phyloP scores from a whole-genome alignment of 305 asterid genomes.

The Fraxinus latifolia region DNA sequence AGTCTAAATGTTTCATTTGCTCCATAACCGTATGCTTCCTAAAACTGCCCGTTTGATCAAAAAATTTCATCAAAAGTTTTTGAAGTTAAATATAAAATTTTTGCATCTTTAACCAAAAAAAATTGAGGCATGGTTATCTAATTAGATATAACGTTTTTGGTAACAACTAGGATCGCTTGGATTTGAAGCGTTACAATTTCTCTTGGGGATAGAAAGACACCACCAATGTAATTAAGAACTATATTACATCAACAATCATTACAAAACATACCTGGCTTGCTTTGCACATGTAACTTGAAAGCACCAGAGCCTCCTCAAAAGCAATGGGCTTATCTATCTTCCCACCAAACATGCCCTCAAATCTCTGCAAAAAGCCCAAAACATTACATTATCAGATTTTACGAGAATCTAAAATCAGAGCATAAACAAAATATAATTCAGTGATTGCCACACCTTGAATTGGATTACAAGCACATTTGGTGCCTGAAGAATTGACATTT shows the following conservation, averaged over 20 bases:
- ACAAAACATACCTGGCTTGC: constrained; percentile 64
- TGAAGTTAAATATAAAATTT: neutral
- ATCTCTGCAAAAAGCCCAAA: constrained; percentile 55
- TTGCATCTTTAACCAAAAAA: neutral
- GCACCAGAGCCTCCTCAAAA: constrained; percentile 74
- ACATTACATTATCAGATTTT: constrained; percentile 11
- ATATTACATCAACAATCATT: neutral
- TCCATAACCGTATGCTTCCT: neutral
- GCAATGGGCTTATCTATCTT: constrained; percentile 78
- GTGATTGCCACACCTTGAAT: constrained; percentile 59
- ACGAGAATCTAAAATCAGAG: constrained; percentile 15
- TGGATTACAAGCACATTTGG: constrained; percentile 96
- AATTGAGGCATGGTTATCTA: neutral
- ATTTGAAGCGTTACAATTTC: neutral
- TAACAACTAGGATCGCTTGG: neutral
- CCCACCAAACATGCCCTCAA: constrained; percentile 83
- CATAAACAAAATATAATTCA: constrained; percentile 17
- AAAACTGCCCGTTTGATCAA: neutral
- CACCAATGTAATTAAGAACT: neutral
- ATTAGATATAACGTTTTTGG: neutral
- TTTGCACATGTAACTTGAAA: constrained; percentile 86
- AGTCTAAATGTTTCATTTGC: neutral
- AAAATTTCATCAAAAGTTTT: neutral
- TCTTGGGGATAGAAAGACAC: neutral
- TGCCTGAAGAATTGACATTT: constrained; percentile 83